These are phyloP conservation scores for Penstemon eatonii DNA, from an alignment of 257 asterid genomes.

Conservation along the genomic window DNA sequence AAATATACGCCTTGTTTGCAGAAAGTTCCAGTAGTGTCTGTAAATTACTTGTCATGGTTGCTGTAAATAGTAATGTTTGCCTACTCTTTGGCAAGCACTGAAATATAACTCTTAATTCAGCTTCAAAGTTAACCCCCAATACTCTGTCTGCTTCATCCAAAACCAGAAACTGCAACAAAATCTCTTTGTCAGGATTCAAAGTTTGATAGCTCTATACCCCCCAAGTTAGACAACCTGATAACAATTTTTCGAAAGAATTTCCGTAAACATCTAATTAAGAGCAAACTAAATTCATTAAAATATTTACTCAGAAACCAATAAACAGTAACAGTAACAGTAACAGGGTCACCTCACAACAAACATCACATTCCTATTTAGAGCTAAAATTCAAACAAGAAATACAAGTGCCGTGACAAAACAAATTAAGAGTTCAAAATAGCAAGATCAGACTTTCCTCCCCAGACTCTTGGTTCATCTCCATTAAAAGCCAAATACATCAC, in stretches of 20 bases:
- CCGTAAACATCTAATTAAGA: not conserved
- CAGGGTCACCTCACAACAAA: slow-evolving; percentile 13
- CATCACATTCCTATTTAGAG: not conserved
- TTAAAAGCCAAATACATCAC: not conserved
- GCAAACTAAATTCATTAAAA: slow-evolving; percentile 1
- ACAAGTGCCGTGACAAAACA: not conserved
- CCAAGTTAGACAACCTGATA: not conserved
- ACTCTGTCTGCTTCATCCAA: slow-evolving; percentile 98
- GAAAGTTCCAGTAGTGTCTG: slow-evolving; percentile 78
- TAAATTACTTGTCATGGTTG: slow-evolving; percentile 86
- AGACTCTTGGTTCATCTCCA: not conserved
- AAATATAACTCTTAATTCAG: slow-evolving; percentile 73
- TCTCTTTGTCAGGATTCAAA: slow-evolving; percentile 18
- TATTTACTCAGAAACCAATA: not conserved
- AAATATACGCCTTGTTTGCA: slow-evolving; percentile 83
- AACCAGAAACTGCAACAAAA: slow-evolving; percentile 73
- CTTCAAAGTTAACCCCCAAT: slow-evolving; percentile 84
- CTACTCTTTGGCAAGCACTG: slow-evolving; percentile 83
- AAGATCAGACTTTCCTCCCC: not conserved
- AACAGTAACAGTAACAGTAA: not conserved
- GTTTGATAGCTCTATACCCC: slow-evolving; percentile 5
- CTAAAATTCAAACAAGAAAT: slow-evolving; percentile 10
- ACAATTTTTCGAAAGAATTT: not conserved
- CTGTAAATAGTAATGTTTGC: slow-evolving; percentile 91
- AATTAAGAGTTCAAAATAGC: not conserved